Conservation (phyloP, 2,329 filamentous ascomycete genomes). For the Pseudocercospora crystallina region DNA sequence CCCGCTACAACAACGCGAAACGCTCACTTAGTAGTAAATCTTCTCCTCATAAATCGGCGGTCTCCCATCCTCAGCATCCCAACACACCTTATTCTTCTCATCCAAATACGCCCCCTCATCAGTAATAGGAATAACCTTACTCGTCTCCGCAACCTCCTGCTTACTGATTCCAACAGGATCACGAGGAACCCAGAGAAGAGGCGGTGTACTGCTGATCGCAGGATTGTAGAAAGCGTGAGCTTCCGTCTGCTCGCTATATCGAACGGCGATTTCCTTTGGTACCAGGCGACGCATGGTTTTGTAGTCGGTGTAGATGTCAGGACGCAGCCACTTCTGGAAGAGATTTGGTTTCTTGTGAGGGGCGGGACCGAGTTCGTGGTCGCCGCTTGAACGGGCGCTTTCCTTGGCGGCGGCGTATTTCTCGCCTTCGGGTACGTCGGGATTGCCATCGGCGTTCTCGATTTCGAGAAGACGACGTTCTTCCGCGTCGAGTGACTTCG, state of each 20-base stretch:
- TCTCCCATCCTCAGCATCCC: constrained; percentile 56
- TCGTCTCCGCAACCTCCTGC: constrained; percentile 74
- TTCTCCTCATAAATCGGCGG: constrained; percentile 62
- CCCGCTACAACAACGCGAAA: too few relatives aligned
- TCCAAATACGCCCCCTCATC: constrained; percentile 72
- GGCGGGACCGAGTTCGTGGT: constrained; percentile 33
- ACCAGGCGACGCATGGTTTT: constrained; percentile 67
- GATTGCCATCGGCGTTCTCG: constrained; percentile 31
- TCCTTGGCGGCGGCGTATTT: constrained; percentile 30
- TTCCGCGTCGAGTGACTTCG: constrained; percentile 46
- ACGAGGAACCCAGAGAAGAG: constrained; percentile 80
- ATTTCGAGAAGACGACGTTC: constrained; percentile 37
- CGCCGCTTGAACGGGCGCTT: constrained; percentile 21
- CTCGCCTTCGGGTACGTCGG: constrained; percentile 25
- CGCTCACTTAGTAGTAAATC: constrained; percentile 47
- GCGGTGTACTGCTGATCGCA: constrained; percentile 60
- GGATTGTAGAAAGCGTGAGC: constrained; percentile 73
- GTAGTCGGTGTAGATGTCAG: constrained; percentile 75
- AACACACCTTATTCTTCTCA: constrained; percentile 66
- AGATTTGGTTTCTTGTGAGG: constrained; percentile 56
- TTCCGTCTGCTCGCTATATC: constrained; percentile 63
- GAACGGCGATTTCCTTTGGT: constrained; percentile 57
- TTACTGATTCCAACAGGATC: constrained; percentile 72
- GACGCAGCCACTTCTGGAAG: constrained; percentile 69
- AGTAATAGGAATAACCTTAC: constrained; percentile 72